These are phyloP conservation scores for Naganishia albida DNA, from an alignment of 1,284 basidiomycete genomes.

Conservation along the genomic window DNA sequence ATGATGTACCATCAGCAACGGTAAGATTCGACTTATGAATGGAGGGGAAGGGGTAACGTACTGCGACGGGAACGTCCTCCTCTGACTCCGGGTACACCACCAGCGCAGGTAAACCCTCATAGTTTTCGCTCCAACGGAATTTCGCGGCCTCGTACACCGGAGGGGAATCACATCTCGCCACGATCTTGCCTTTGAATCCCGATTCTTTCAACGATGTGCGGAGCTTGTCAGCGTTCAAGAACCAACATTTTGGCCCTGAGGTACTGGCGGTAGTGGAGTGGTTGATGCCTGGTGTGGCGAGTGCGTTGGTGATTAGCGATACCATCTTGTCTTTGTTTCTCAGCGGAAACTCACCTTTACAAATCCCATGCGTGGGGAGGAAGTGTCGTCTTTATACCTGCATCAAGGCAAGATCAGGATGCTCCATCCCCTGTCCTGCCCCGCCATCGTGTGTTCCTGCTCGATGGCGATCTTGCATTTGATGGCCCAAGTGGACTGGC, in stretches of 20 bases:
- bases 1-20: neutral
- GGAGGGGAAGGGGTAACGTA: neutral
- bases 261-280: neutral
- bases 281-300: neutral
- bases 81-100: conserved; percentile 10
- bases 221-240: conserved; percentile 9
- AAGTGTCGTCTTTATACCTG: too few species aligned
- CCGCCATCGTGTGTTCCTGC: too few species aligned
- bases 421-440: too few species aligned
- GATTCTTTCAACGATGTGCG: conserved; percentile 1
- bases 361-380: too few species aligned
- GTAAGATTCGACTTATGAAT: too few species aligned
- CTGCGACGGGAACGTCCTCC: neutral
- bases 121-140: conserved; percentile 4
- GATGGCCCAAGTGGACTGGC: too few species aligned
- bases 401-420: too few species aligned
- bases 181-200: conserved; percentile 1
- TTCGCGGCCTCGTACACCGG: conserved; percentile 6
- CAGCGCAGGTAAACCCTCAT: conserved; percentile 8
- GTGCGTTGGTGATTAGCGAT: too few species aligned
- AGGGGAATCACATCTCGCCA: conserved; percentile 10
- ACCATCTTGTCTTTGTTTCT: too few species aligned
- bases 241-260: neutral
- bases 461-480: too few species aligned
- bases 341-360: too few species aligned